Evolutionary conservation across 768 basidiomycete genomes (phyloP).

Genomic region (Russula brevipes): DNA sequence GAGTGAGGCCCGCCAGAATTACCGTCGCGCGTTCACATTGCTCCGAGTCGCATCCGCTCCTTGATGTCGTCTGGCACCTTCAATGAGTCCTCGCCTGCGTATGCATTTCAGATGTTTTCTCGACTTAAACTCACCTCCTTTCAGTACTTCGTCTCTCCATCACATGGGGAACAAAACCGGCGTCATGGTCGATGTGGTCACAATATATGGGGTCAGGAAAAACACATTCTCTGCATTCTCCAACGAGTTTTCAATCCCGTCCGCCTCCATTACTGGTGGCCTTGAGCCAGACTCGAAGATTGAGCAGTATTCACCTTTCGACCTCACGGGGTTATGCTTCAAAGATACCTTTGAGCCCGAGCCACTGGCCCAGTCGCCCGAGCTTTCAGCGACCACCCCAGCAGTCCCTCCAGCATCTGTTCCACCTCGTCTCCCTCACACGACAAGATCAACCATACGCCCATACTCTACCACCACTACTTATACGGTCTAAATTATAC

Average conservation of each 20-base stretch:
- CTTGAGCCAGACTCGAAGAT: background rate
- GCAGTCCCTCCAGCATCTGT: too few species aligned
- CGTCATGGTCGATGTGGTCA: background rate
- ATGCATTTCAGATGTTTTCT: background rate
- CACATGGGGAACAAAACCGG: background rate
- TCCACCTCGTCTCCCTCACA: too few species aligned
- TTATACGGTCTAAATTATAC: too few species aligned
- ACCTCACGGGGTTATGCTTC: background rate
- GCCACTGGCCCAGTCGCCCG: background rate
- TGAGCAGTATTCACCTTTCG: conserved; percentile 1
- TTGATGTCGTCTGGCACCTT: conserved; percentile 3
- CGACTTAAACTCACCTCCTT: too few species aligned
- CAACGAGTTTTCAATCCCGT: background rate
- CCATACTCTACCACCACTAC: too few species aligned
- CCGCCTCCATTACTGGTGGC: background rate
- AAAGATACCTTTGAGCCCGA: background rate
- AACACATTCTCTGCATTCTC: too few species aligned
- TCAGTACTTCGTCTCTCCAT: background rate
- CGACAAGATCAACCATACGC: too few species aligned
- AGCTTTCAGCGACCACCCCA: too few species aligned
- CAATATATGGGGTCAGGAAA: too few species aligned
- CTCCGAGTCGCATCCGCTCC: conserved; percentile 28
- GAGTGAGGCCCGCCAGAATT: background rate
- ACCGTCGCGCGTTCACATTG: background rate
- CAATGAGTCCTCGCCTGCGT: conserved; percentile 2